These are phyloP conservation scores for Entelexis paramagnoliae DNA, from an alignment of 1,139 yeast genomes.

Conservation along the genomic window DNA sequence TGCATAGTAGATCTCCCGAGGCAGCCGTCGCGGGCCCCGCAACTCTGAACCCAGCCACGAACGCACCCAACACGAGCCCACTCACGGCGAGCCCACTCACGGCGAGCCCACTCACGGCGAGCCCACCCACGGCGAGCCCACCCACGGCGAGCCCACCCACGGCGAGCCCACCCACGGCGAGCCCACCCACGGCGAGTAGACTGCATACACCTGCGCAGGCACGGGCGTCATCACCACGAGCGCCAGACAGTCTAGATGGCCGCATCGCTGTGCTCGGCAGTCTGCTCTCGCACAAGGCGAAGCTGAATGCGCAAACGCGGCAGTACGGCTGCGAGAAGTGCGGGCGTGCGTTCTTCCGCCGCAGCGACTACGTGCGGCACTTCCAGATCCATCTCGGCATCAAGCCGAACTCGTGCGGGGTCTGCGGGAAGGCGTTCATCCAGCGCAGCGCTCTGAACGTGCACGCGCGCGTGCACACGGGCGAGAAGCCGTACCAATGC, in stretches of 20 bases:
- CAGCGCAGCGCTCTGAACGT: slow-evolving; percentile 48
- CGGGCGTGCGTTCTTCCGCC: slow-evolving; percentile 47
- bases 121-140: no score
- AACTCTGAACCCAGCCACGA: no score
- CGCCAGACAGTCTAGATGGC: neutral
- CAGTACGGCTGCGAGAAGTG: slow-evolving; percentile 21
- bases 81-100: no score
- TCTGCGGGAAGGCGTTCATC: slow-evolving; percentile 69
- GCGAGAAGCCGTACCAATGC: slow-evolving; percentile 50
- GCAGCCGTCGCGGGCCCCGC: no score
- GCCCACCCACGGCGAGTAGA: no score
- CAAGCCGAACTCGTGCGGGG: slow-evolving; percentile 70
- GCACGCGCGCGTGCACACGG: slow-evolving; percentile 79
- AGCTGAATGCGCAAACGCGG: slow-evolving; percentile 6
- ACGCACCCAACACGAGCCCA: no score
- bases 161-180: no score
- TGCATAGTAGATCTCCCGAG: no score
- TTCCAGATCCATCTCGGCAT: slow-evolving; percentile 81
- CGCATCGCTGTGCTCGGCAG: slow-evolving; percentile 9
- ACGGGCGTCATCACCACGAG: neutral
- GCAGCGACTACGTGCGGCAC: slow-evolving; percentile 60
- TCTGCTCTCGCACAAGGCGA: neutral
- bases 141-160: no score
- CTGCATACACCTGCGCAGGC: no score
- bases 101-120: no score